phyloP scores from a whole-genome alignment of 306 rosid genomes.

The Mimosa bimucronata region DNA sequence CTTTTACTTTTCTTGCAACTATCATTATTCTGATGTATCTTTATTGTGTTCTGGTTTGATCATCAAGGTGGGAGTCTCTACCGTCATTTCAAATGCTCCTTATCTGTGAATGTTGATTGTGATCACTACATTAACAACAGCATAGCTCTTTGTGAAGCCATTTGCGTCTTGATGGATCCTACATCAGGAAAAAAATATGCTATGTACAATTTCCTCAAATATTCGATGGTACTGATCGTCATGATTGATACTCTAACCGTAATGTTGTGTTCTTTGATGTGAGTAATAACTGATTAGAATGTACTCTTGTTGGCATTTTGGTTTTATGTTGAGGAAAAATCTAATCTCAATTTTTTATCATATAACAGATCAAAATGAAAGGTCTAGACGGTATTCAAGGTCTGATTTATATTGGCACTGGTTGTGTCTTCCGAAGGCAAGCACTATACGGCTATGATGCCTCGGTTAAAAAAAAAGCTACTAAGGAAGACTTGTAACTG shows the following conservation, averaged over 20 bases:
- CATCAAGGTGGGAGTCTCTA: slow-evolving; percentile 79
- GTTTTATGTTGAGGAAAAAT: slow-evolving; percentile 2
- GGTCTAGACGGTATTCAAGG: slow-evolving; percentile 97
- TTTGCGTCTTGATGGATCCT: slow-evolving; percentile 98
- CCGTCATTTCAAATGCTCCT: slow-evolving; percentile 87
- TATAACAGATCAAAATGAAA: slow-evolving; percentile 84
- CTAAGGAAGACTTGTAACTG: slow-evolving; percentile 82
- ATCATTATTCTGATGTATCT: slow-evolving; percentile 14
- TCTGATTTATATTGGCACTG: slow-evolving; percentile 93
- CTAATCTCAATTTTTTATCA: slow-evolving; percentile 32
- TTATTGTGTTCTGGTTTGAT: slow-evolving; percentile 28
- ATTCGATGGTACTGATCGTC: slow-evolving; percentile 91
- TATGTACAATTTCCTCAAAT: slow-evolving; percentile 94
- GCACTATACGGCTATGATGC: slow-evolving; percentile 95
- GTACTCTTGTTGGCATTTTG: not conserved
- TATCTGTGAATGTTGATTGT: slow-evolving; percentile 89
- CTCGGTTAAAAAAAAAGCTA: slow-evolving; percentile 73
- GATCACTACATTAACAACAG: slow-evolving; percentile 98
- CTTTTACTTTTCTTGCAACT: not conserved
- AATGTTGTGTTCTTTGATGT: slow-evolving; percentile 95
- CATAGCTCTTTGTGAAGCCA: slow-evolving; percentile 90
- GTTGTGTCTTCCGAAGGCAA: slow-evolving; percentile 93
- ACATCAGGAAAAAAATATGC: slow-evolving; percentile 83
- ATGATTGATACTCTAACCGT: slow-evolving; percentile 92
- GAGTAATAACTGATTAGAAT: slow-evolving; percentile 40